phyloP scores from a whole-genome alignment of 805 yeast species.

The Hanseniaspora valbyensis region DNA sequence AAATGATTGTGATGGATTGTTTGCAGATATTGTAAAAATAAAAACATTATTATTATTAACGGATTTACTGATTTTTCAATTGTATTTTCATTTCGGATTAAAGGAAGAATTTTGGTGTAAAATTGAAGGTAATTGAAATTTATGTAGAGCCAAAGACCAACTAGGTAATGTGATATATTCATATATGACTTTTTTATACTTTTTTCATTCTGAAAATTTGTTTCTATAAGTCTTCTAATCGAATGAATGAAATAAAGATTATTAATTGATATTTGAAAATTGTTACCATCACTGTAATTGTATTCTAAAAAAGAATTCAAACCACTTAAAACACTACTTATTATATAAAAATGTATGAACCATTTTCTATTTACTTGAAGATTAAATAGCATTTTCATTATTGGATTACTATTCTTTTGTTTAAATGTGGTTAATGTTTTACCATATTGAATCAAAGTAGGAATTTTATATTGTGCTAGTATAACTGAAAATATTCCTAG shows the following conservation, averaged over 20 bases:
- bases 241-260: constrained; percentile 9
- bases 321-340: constrained; percentile 1
- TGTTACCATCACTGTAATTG: too few species aligned
- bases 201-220: neutral
- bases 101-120: constrained; percentile 23
- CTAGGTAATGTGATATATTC: constrained; percentile 55
- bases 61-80: constrained; percentile 13
- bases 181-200: constrained; percentile 26
- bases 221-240: constrained; percentile 11
- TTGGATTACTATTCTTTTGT: neutral
- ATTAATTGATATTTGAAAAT: neutral
- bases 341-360: constrained; percentile 14
- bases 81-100: neutral
- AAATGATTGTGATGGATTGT: constrained; percentile 39
- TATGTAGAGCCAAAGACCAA: constrained; percentile 51
- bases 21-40: constrained; percentile 25
- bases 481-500: neutral
- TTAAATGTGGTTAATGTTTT: constrained; percentile 3
- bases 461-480: constrained; percentile 1
- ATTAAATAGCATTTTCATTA: neutral
- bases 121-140: constrained; percentile 35
- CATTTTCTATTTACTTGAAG: constrained; percentile 9
- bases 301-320: neutral
- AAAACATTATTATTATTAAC: constrained; percentile 19
- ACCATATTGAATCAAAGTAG: constrained; percentile 10